Percentiles rank a stretch among this genome's conserved stretches.
Conservation (phyloP, 257 asterid genomes). For the Scutellaria baicalensis region DNA sequence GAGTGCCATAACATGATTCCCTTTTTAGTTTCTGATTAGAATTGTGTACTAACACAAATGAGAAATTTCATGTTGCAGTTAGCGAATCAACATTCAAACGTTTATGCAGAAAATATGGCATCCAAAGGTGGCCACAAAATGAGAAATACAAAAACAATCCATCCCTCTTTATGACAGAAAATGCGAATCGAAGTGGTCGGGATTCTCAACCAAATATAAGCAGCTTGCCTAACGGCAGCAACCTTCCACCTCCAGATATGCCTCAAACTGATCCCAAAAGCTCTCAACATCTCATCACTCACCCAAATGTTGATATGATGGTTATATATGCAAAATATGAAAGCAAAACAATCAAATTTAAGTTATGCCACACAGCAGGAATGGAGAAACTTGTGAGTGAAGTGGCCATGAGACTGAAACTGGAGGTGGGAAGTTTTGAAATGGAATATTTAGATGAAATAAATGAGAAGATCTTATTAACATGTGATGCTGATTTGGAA, state of each 20-base stretch:
- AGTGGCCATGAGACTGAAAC: constrained; percentile 9
- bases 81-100: constrained; percentile 18
- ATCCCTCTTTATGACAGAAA: not conserved
- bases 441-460: constrained; percentile 17
- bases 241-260: not conserved
- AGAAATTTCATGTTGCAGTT: not conserved
- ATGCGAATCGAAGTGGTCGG: not conserved
- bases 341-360: not conserved
- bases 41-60: not conserved
- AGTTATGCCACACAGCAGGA: not conserved
- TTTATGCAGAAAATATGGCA: constrained; percentile 2
- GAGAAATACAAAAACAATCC: not conserved
- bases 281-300: not conserved
- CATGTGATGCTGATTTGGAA: not conserved
- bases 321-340: not conserved
- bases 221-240: not conserved
- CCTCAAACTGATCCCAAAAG: not conserved
- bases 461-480: not conserved
- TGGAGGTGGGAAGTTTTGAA: constrained; percentile 7
- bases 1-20: not conserved
- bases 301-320: not conserved
- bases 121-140: constrained; percentile 15
- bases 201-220: not conserved
- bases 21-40: not conserved
- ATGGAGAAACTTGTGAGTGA: not conserved